phyloP scores from a whole-genome alignment of 2,329 filamentous ascomycete genomes.

The Aspergillus latus region DNA sequence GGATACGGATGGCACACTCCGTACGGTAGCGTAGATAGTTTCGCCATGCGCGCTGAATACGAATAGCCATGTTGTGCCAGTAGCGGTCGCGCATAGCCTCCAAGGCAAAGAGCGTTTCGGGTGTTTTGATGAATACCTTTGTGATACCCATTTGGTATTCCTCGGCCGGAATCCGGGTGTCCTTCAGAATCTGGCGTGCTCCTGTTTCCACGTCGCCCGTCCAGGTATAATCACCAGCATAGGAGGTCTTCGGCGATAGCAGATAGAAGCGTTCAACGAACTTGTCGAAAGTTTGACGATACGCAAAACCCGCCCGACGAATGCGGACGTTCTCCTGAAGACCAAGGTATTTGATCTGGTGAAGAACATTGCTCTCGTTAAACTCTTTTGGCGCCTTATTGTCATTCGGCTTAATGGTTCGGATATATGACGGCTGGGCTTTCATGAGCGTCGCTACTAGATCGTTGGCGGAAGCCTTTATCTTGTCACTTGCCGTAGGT shows the following conservation, averaged over 20 bases:
- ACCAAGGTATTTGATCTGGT: constrained; percentile 98
- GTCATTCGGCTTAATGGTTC: constrained; percentile 98
- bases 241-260: constrained; percentile 88
- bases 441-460: constrained; percentile 96
- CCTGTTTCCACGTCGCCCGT: constrained; percentile 83
- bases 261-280: constrained; percentile 98
- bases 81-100: constrained; percentile 98
- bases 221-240: constrained; percentile 97
- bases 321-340: constrained; percentile 99
- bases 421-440: constrained; percentile 94
- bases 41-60: constrained; percentile 95
- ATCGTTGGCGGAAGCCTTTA: constrained; percentile 90
- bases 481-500: constrained; percentile 93
- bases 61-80: constrained; percentile 99
- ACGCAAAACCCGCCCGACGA: constrained; percentile 91
- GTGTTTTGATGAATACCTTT: constrained; percentile 97
- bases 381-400: constrained; percentile 96
- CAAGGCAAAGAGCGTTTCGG: constrained; percentile 91
- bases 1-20: constrained; percentile 90
- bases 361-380: constrained; percentile 85
- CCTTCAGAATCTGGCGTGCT: constrained; percentile 88
- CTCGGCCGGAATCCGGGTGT: constrained; percentile 90
- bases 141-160: constrained; percentile 97
- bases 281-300: constrained; percentile 95
- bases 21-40: constrained; percentile 90